Evolutionary conservation across 345 rosid genomes (phyloP).

Genomic region (Salix purpurea): DNA sequence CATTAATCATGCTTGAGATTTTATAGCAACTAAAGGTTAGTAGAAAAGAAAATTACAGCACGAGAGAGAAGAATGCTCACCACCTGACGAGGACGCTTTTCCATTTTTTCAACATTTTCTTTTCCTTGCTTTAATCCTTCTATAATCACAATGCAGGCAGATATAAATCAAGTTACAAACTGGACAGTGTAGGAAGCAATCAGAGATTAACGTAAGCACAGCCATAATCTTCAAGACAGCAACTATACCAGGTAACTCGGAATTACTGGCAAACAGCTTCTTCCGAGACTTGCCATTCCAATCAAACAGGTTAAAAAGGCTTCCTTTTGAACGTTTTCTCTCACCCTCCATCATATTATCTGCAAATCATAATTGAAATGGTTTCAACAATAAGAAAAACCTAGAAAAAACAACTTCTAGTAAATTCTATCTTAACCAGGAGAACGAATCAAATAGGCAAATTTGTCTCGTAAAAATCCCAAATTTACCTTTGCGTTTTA

Average conservation of each 20-base stretch:
- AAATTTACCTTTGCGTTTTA: neutral
- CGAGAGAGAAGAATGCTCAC: slow-evolving; percentile 31
- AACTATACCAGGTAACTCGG: slow-evolving; percentile 42
- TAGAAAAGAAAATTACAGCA: neutral
- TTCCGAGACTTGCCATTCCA: slow-evolving; percentile 86
- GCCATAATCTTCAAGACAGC: neutral
- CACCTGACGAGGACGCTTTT: slow-evolving; percentile 30
- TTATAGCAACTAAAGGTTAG: neutral
- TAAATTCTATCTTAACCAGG: neutral
- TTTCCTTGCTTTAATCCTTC: slow-evolving; percentile 45
- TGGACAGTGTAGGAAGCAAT: neutral
- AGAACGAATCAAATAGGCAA: neutral
- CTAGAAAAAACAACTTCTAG: neutral
- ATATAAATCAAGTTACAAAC: neutral
- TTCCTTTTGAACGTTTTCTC: slow-evolving; percentile 63
- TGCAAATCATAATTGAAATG: slow-evolving; percentile 23
- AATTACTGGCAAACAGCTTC: slow-evolving; percentile 54
- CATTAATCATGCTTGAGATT: slow-evolving; percentile 6
- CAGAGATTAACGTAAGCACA: neutral
- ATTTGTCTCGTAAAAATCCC: neutral
- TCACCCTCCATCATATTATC: slow-evolving; percentile 62
- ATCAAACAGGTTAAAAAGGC: slow-evolving; percentile 66
- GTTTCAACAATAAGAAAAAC: slow-evolving; percentile 1
- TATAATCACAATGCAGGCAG: slow-evolving; percentile 14
- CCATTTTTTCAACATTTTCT: slow-evolving; percentile 31